Percentiles rank a stretch among this genome's conserved stretches.
Evolutionary conservation across 345 rosid genomes (phyloP).

Genomic region (Populus tremula): DNA sequence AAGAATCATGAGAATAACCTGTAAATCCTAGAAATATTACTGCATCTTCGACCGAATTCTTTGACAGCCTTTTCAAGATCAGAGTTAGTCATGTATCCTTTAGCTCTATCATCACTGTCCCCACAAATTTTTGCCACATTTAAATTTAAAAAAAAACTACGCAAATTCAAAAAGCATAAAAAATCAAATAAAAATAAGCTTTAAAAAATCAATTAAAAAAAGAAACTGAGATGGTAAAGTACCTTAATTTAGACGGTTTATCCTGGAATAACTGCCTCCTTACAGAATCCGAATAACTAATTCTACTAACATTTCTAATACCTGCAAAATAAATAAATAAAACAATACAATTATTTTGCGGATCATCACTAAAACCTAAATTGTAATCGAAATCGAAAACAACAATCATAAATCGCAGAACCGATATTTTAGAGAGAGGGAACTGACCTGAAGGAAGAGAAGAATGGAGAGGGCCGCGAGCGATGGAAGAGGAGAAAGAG

Average conservation of each 20-base stretch:
- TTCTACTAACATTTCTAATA: slow-evolving; percentile 14
- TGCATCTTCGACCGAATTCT: slow-evolving; percentile 63
- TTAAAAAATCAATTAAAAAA: neutral
- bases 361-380: neutral
- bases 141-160: neutral
- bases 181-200: neutral
- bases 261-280: slow-evolving; percentile 44
- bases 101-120: slow-evolving; percentile 46
- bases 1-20: slow-evolving; percentile 38
- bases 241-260: slow-evolving; percentile 44
- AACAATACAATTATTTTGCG: neutral
- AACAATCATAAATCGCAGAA: neutral
- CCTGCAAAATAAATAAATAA: slow-evolving; percentile 19
- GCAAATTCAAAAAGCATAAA: neutral
- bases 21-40: slow-evolving; percentile 75
- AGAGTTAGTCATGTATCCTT: slow-evolving; percentile 71
- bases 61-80: slow-evolving; percentile 81
- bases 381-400: neutral
- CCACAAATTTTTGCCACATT: neutral
- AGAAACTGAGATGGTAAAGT: neutral
- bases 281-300: slow-evolving; percentile 24
- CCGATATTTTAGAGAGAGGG: neutral
- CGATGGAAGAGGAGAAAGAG: slow-evolving; percentile 22
- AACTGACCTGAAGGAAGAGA: slow-evolving; percentile 38
- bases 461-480: slow-evolving; percentile 43